Conservation (phyloP, 202 grass and related monocot species). For the Dendrocalamus latiflorus region DNA sequence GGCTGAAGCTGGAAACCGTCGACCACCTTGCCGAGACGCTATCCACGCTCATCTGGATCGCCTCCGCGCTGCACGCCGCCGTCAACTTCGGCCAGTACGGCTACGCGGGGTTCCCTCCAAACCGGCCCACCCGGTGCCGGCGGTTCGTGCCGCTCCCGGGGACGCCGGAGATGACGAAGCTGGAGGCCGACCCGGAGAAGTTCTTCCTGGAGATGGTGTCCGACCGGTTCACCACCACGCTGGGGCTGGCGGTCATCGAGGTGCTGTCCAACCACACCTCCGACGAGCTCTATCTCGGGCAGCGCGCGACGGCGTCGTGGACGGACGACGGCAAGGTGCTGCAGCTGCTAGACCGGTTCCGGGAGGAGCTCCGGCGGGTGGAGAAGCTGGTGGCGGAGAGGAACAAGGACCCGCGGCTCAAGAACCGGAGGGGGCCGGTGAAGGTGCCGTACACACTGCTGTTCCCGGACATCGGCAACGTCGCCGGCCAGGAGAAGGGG, state of each 20-base stretch:
- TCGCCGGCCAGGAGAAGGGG: conserved; percentile 50
- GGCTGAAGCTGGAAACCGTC: conserved; percentile 51
- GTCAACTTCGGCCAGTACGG: conserved; percentile 93
- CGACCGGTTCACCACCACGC: conserved; percentile 73
- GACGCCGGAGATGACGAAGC: conserved; percentile 56
- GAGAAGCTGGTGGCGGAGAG: conserved; percentile 58
- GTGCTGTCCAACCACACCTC: conserved; percentile 82
- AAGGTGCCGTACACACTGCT: conserved; percentile 84
- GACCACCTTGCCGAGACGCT: conserved; percentile 45
- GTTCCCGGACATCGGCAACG: conserved; percentile 59
- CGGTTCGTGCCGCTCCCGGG: conserved; percentile 60
- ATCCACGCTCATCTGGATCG: conserved; percentile 82
- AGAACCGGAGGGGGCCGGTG: conserved; percentile 50
- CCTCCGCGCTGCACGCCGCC: conserved; percentile 79
- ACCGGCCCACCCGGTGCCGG: conserved; percentile 81
- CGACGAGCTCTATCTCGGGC: conserved; percentile 90
- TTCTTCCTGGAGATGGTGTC: conserved; percentile 72
- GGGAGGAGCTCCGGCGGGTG: conserved; percentile 47
- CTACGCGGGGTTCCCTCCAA: conserved; percentile 82
- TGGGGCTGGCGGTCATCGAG: conserved; percentile 82
- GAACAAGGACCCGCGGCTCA: conserved; percentile 50
- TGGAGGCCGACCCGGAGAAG: conserved; percentile 48
- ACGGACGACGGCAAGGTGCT: conserved; percentile 69
- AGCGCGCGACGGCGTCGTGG: conserved; percentile 56
- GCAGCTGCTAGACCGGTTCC: conserved; percentile 56